Conservation (phyloP, 192 early-diverging fungal species). For the Pecoramyces ruminantium region DNA sequence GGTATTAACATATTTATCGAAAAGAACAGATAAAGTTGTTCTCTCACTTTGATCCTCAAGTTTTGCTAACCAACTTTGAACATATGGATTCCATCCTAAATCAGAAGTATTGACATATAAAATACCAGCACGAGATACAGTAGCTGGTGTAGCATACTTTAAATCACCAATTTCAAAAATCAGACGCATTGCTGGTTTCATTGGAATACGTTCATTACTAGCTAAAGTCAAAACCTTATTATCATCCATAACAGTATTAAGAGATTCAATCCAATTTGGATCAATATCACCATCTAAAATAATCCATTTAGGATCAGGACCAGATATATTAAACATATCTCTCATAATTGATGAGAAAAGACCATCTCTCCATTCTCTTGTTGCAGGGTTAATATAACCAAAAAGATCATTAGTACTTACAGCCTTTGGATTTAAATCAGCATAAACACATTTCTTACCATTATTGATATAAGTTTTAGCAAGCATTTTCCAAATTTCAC, state of each 20-base stretch:
- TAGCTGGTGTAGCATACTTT: constrained; percentile 54
- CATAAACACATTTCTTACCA: constrained; percentile 33
- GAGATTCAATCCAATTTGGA: constrained; percentile 50
- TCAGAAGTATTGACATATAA: constrained; percentile 42
- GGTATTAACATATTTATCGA: constrained; percentile 42
- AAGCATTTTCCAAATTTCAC: constrained; percentile 50
- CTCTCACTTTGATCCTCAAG: constrained; percentile 39
- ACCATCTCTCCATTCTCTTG: constrained; percentile 52
- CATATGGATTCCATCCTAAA: constrained; percentile 47
- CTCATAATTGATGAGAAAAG: constrained; percentile 42
- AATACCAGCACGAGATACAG: constrained; percentile 50
- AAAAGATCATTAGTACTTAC: constrained; percentile 49
- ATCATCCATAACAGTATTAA: constrained; percentile 55
- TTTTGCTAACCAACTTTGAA: constrained; percentile 50
- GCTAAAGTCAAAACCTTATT: constrained; percentile 51
- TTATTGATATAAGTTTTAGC: constrained; percentile 35
- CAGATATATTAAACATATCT: constrained; percentile 33
- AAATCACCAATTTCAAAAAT: constrained; percentile 49
- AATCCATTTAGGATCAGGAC: constrained; percentile 47
- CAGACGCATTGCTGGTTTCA: constrained; percentile 42
- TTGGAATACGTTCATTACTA: constrained; percentile 45
- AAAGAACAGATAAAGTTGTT: constrained; percentile 33
- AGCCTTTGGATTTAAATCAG: constrained; percentile 45
- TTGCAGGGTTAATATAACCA: constrained; percentile 45
- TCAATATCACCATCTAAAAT: constrained; percentile 45